Evolutionary conservation across 1,139 yeast species (phyloP).

Genomic region (Scheffersomyces lignicola): DNA sequence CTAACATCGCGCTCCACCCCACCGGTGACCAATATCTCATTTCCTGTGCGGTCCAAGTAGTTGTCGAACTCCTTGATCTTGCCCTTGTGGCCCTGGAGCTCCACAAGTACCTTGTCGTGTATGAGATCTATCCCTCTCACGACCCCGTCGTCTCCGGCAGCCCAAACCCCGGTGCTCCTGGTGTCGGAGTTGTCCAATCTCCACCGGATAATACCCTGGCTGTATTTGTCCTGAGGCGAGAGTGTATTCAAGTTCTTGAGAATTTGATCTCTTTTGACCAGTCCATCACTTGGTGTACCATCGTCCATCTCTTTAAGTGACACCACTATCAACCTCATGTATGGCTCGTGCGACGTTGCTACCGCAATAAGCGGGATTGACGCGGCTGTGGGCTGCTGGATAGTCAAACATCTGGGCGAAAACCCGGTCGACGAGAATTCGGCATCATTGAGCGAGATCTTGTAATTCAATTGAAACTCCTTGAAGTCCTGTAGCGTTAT

Average conservation of each 20-base stretch:
- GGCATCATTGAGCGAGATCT: constrained; percentile 70
- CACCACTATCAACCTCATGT: constrained; percentile 61
- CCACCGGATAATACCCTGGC: constrained; percentile 53
- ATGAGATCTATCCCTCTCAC: constrained; percentile 56
- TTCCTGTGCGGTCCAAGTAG: constrained; percentile 22
- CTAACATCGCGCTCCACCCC: constrained; percentile 43
- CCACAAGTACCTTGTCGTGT: constrained; percentile 24
- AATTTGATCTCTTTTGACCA: constrained; percentile 43
- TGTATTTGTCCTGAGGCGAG: constrained; percentile 72
- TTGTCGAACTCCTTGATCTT: constrained; percentile 49
- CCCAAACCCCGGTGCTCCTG: constrained; percentile 55
- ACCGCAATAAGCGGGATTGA: constrained; percentile 43
- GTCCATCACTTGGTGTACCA: constrained; percentile 6
- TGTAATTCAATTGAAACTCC: constrained; percentile 28
- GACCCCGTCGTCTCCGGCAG: constrained; percentile 69
- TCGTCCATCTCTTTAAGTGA: constrained; percentile 32
- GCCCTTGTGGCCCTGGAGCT: constrained; percentile 36
- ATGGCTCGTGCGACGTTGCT: constrained; percentile 77
- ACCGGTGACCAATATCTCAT: constrained; percentile 44
- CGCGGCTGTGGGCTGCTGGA: constrained; percentile 17
- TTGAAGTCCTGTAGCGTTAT: constrained; percentile 21
- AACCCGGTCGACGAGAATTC: constrained; percentile 71
- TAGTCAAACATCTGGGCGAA: constrained; percentile 52
- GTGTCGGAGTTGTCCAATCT: constrained; percentile 19
- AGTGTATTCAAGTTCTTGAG: constrained; percentile 57